These are phyloP conservation scores for Euptelea pleiosperma DNA, from an alignment of 164 flowering plant species.

Conservation along the genomic window DNA sequence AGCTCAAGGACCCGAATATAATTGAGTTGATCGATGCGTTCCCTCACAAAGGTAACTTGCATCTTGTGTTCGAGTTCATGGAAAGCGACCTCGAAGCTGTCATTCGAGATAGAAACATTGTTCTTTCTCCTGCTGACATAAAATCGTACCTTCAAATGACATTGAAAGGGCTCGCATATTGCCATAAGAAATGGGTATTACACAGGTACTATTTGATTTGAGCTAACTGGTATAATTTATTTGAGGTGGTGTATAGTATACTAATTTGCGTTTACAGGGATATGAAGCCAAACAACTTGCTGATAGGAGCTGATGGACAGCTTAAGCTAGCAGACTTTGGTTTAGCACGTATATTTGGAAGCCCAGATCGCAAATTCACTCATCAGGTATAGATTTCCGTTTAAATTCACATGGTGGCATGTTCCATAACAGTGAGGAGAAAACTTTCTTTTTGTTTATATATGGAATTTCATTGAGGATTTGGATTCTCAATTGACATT, in stretches of 20 bases:
- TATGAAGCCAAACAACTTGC: conserved; percentile 97
- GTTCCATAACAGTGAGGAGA: neutral
- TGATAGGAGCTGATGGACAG: conserved; percentile 83
- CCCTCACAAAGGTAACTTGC: conserved; percentile 93
- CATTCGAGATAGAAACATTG: conserved; percentile 83
- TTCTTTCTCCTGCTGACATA: conserved; percentile 87
- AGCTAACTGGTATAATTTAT: conserved; percentile 7
- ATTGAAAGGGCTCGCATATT: conserved; percentile 81
- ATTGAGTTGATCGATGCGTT: conserved; percentile 92
- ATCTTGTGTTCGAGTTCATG: conserved; percentile 97
- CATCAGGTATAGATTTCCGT: conserved; percentile 55
- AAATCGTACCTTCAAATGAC: conserved; percentile 96
- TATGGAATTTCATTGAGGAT: neutral
- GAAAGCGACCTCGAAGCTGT: conserved; percentile 97
- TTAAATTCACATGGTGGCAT: neutral
- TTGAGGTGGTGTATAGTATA: neutral
- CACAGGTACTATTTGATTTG: conserved; percentile 55
- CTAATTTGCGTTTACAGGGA: conserved; percentile 53
- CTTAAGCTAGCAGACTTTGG: conserved; percentile 97
- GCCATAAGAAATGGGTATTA: conserved; percentile 95
- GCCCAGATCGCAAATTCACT: conserved; percentile 89
- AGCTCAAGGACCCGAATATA: conserved; percentile 85
- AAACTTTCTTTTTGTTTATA: neutral
- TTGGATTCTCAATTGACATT: neutral
- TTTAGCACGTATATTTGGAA: conserved; percentile 91